phyloP scores from a whole-genome alignment of 371 early-diverging fungal genomes.

The Parasitella parasitica region DNA sequence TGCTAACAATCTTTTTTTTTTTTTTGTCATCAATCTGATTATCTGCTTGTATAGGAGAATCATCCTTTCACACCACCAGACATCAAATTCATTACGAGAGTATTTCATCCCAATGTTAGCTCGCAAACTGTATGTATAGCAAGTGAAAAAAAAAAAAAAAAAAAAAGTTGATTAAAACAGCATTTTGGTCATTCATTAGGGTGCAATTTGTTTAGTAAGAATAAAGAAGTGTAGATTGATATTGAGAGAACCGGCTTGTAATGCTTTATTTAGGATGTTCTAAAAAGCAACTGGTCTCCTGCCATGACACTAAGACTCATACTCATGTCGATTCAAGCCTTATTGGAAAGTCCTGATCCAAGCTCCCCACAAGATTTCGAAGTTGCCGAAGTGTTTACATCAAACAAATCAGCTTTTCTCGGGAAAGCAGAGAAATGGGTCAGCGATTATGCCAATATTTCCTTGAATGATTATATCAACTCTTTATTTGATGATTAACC shows the following conservation, averaged over 20 bases:
- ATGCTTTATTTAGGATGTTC: constrained; percentile 1
- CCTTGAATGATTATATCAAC: neutral
- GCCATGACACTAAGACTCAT: constrained; percentile 44
- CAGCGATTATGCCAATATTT: neutral
- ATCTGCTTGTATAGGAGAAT: constrained; percentile 11
- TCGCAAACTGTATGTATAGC: constrained; percentile 65
- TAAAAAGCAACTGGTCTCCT: constrained; percentile 58
- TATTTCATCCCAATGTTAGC: constrained; percentile 57
- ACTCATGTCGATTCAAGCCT: constrained; percentile 47
- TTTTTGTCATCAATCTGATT: constrained; percentile 37
- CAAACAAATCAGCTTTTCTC: constrained; percentile 1
- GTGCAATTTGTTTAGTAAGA: constrained; percentile 50
- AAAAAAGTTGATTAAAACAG: neutral
- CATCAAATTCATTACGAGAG: constrained; percentile 50
- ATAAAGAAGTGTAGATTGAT: neutral
- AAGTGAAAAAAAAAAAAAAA: neutral
- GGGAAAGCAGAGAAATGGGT: constrained; percentile 11
- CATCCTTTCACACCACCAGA: constrained; percentile 57
- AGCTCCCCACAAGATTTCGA: constrained; percentile 44
- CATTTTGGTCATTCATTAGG: constrained; percentile 22
- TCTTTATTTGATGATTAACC: neutral
- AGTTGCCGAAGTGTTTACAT: constrained; percentile 20
- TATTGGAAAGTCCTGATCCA: constrained; percentile 55
- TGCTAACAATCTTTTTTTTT: no score
- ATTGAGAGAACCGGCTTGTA: neutral